Conservation (phyloP, 148 eudicot genomes). For the Heliosperma pusillum region DNA sequence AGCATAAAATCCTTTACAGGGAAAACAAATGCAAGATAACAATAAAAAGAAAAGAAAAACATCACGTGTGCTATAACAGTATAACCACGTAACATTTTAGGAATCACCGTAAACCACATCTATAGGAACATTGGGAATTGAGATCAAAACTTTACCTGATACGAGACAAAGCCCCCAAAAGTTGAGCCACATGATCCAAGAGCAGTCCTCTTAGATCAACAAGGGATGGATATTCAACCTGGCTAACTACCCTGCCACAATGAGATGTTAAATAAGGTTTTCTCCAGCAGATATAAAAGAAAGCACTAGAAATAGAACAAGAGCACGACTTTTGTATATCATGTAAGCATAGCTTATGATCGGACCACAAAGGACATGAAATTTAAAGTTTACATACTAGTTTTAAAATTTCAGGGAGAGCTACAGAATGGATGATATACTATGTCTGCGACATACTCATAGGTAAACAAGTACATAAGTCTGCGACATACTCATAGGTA, state of each 20-base stretch:
- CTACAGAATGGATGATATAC: no score
- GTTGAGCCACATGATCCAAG: slow-evolving; percentile 91
- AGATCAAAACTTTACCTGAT: slow-evolving; percentile 57
- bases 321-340: neutral
- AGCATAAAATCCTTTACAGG: neutral
- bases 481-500: neutral
- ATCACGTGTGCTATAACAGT: neutral
- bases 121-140: neutral
- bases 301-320: neutral
- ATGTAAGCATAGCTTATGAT: neutral
- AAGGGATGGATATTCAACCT: slow-evolving; percentile 95
- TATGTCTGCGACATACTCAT: no score
- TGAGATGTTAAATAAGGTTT: slow-evolving; percentile 1
- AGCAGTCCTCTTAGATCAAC: slow-evolving; percentile 93
- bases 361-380: neutral
- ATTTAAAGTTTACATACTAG: neutral
- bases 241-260: slow-evolving; percentile 90
- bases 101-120: neutral
- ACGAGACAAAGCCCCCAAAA: slow-evolving; percentile 94
- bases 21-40: neutral
- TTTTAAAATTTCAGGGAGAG: neutral
- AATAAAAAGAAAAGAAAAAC: neutral
- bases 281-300: neutral
- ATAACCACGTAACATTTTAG: neutral
- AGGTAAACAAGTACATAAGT: neutral